Evolutionary conservation across 2,329 filamentous ascomycete species (phyloP).

Genomic region (Fusarium xyrophilum): DNA sequence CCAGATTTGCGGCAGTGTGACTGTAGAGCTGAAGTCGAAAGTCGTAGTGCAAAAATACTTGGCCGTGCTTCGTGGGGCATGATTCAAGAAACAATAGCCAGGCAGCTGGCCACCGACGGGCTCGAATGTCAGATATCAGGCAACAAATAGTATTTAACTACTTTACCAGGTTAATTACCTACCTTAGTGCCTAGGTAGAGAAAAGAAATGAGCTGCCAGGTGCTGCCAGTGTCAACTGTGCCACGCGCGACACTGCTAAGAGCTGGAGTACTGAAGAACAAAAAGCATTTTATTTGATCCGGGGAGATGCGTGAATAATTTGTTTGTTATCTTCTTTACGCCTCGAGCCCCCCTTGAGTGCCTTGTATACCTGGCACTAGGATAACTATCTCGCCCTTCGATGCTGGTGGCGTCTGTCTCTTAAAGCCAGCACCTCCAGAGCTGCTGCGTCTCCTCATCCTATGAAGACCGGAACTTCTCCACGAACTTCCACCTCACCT

Average conservation of each 20-base stretch:
- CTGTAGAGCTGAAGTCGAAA: neutral
- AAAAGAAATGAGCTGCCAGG: neutral
- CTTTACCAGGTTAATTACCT: neutral
- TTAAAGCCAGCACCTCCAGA: slow-evolving; percentile 33
- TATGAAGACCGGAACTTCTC: slow-evolving; percentile 43
- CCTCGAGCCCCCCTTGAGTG: neutral
- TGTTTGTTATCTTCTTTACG: neutral
- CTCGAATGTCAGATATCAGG: neutral
- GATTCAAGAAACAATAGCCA: neutral
- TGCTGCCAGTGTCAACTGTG: slow-evolving; percentile 7
- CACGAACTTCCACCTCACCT: slow-evolving; percentile 49
- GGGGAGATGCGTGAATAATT: neutral
- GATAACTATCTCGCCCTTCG: slow-evolving; percentile 27
- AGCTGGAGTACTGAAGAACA: neutral
- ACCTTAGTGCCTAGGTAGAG: neutral
- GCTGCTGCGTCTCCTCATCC: slow-evolving; percentile 41
- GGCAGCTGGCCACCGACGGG: neutral
- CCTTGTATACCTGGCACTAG: slow-evolving; percentile 18
- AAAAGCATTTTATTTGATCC: slow-evolving; percentile 2
- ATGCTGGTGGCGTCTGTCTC: slow-evolving; percentile 12
- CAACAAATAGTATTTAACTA: neutral
- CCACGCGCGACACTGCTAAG: neutral
- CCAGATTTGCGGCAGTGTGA: neutral
- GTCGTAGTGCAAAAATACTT: neutral
- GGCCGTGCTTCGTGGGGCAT: neutral